Conservation (phyloP, 495 filamentous ascomycete genomes). For the Tuber indicum region DNA sequence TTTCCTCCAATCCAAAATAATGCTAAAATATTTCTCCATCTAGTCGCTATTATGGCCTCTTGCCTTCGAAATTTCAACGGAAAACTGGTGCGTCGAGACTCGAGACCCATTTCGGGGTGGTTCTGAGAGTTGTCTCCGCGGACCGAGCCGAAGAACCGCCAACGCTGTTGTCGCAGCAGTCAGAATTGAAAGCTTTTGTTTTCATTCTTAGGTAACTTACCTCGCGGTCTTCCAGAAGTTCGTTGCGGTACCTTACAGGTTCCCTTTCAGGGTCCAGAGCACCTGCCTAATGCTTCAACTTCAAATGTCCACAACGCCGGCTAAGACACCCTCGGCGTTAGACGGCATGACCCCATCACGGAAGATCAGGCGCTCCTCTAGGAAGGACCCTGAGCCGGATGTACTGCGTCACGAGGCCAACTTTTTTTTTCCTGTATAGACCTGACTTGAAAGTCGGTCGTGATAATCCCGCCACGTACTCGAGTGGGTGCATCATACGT, state of each 20-base stretch:
- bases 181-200: not conserved
- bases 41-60: not conserved
- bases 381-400: not conserved
- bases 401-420: not conserved
- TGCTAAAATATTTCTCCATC: not conserved
- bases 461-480: not conserved
- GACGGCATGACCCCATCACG: not conserved
- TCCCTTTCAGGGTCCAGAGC: not conserved
- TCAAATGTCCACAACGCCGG: not conserved
- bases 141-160: not conserved
- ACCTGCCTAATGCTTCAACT: not conserved
- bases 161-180: not conserved
- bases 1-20: not conserved
- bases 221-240: not conserved
- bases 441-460: not conserved
- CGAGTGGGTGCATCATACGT: not conserved
- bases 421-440: not conserved
- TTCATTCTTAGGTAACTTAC: not conserved
- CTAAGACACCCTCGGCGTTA: not conserved
- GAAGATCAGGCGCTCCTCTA: not conserved
- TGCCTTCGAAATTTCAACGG: not conserved
- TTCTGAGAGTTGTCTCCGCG: not conserved
- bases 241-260: not conserved
- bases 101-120: not conserved
- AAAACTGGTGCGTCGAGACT: not conserved